Base-by-base conservation (phyloP, 1,284 basidiomycete genomes). In the Apiotrichum akiyoshidainum region DNA sequence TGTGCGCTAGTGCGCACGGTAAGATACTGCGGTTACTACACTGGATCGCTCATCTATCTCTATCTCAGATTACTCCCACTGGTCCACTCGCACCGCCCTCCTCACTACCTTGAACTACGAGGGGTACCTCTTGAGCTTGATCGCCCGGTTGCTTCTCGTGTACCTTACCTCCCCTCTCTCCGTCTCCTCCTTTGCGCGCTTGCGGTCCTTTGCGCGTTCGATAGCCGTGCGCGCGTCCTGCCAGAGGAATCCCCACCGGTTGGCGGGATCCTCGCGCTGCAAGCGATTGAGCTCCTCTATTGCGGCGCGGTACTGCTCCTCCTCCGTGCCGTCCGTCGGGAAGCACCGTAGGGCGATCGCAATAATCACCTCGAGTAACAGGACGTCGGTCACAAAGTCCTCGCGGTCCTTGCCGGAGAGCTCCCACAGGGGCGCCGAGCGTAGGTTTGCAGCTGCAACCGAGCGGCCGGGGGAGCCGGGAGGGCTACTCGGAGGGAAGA, bases 281-380 rank as follows among this genome's bases (percentile, higher is more conserved):
- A 34, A 17, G 33, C 22, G 12, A 16, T 7, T 13, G 46, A 47
- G 33, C 31, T 34, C 8, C 14, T 10, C 17, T n/a, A 21, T 37
- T 12, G 47, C 47, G 34, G 19, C 35, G 34, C 14, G 14, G 47
- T 49, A 39, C 34, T 37, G 34, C 21, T 37, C 47, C 19, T 37
- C 12, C 12, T 49, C 34, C n/a, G n/a, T 22, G 35, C 34, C 35
- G 1, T 37, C 35, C 1, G 35, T 21, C 1, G 34, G n/a, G 47
- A 12, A 21, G n/a, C 5, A 11, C 14, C n/a, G 7, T 9, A 19
- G 6, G n/a, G 33, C 17, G 22, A n/a, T n/a, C 9, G 47, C 52
- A 31, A 71, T 64, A 40, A 71, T 59, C 2, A 65, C 55, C 63
- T 73, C 71, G 9, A 67, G 69, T 0, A 68, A 35, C 5, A 73